Percentiles rank a stretch among this genome's conserved stretches.
Conservation (phyloP, 805 yeast genomes). For the Kuraishia floccosa region DNA sequence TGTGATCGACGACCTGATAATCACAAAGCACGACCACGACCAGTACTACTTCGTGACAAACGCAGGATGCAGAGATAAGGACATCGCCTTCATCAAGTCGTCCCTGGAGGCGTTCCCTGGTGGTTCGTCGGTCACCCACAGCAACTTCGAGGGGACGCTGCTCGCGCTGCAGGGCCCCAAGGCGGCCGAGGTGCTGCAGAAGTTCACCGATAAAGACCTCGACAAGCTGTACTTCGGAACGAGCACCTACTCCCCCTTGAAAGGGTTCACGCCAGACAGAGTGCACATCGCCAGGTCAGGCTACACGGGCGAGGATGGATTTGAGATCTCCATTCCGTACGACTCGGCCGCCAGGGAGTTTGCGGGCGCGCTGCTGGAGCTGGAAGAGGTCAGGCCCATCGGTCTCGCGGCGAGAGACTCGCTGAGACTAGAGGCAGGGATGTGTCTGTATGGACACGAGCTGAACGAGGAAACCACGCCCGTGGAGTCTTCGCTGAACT, state of each 20-base stretch:
- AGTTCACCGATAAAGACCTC: slow-evolving; percentile 49
- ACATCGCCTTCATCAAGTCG: slow-evolving; percentile 46
- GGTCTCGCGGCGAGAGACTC: slow-evolving; percentile 99
- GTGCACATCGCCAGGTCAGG: slow-evolving; percentile 91
- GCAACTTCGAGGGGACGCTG: slow-evolving; percentile 58
- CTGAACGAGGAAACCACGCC: slow-evolving; percentile 74
- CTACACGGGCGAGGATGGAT: slow-evolving; percentile 98
- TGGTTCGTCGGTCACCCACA: slow-evolving; percentile 18
- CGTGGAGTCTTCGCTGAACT: slow-evolving; percentile 76
- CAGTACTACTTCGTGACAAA: slow-evolving; percentile 82
- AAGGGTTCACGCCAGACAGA: slow-evolving; percentile 27
- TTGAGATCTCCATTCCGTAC: slow-evolving; percentile 75
- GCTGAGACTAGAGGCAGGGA: slow-evolving; percentile 90
- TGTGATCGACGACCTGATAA: slow-evolving; percentile 87
- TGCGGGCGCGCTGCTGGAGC: slow-evolving; percentile 45
- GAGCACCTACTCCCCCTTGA: slow-evolving; percentile 33
- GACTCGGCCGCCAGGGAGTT: slow-evolving; percentile 43
- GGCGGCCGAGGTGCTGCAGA: slow-evolving; percentile 57
- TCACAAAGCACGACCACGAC: slow-evolving; percentile 72
- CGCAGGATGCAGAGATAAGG: slow-evolving; percentile 89
- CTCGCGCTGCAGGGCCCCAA: slow-evolving; percentile 92
- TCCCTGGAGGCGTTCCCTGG: slow-evolving; percentile 29
- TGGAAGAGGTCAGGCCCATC: slow-evolving; percentile 62
- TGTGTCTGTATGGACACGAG: slow-evolving; percentile 96
- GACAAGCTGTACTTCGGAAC: slow-evolving; percentile 65